These are phyloP conservation scores for Friedmanniomyces simplex DNA, from an alignment of 495 filamentous ascomycete genomes.

Conservation along the genomic window DNA sequence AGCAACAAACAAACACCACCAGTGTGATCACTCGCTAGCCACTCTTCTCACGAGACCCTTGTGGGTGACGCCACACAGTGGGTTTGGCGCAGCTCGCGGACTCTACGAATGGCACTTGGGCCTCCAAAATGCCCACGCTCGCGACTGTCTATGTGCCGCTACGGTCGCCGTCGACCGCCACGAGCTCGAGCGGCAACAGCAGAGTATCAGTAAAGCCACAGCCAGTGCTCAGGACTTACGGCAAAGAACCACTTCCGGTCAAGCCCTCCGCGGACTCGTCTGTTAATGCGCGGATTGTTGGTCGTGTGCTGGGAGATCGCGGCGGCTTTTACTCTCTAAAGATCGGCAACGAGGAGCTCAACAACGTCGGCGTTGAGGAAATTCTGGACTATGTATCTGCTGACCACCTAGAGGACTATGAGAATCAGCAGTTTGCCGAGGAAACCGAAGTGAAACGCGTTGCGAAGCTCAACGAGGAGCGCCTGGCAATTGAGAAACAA, in stretches of 20 bases:
- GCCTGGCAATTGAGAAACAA: not conserved
- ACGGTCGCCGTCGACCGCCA: not conserved
- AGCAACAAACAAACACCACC: no score
- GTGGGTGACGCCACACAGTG: no score
- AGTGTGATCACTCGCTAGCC: no score
- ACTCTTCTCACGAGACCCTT: no score
- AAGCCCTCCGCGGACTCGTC: constrained; percentile 7
- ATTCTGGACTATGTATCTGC: constrained; percentile 19
- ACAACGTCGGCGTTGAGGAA: constrained; percentile 14
- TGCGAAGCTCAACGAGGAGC: not conserved
- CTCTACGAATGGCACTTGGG: not conserved
- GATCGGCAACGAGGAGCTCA: constrained; percentile 14
- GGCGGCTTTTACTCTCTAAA: constrained; percentile 8
- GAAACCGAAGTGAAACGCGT: constrained; percentile 1
- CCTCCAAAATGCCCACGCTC: not conserved
- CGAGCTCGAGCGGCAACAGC: not conserved
- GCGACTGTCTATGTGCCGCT: not conserved
- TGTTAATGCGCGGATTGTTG: constrained; percentile 3
- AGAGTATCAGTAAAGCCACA: not conserved
- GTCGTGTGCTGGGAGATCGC: not conserved
- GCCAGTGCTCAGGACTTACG: not conserved
- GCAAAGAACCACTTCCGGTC: constrained; percentile 8
- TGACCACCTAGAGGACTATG: constrained; percentile 15
- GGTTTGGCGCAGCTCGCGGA: no score
- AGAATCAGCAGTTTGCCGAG: constrained; percentile 17